Percentiles rank a stretch among this genome's conserved stretches.
These are phyloP conservation scores for Cercospora brassicicola DNA, from an alignment of 2,329 filamentous ascomycete genomes.

Conservation along the genomic window DNA sequence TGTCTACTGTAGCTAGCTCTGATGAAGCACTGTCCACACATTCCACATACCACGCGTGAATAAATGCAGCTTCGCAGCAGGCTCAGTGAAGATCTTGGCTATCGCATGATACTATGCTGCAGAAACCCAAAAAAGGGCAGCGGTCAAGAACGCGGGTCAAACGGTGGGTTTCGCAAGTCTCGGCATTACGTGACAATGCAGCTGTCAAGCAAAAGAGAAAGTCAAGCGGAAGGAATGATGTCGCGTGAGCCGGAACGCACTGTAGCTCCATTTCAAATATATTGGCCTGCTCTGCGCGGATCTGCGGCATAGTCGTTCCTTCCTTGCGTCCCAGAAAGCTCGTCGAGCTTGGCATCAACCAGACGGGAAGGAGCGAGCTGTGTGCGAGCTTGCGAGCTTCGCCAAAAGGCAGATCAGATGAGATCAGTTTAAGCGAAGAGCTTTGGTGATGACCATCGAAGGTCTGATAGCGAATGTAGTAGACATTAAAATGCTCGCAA, in stretches of 20 bases:
- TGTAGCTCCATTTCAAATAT: background rate
- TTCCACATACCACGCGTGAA: too few relatives aligned
- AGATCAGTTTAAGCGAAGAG: background rate
- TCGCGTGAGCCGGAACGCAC: background rate
- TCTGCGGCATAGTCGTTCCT: background rate
- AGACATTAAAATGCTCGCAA: background rate
- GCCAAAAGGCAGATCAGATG: background rate
- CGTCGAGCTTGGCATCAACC: background rate
- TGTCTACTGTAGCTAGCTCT: background rate
- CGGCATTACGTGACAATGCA: background rate
- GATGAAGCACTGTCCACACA: too few relatives aligned
- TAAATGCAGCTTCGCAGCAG: too few relatives aligned
- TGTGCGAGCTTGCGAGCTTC: background rate
- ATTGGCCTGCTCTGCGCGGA: background rate
- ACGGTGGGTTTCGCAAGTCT: background rate
- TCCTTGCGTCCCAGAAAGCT: background rate
- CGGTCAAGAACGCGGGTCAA: background rate
- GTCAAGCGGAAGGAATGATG: background rate
- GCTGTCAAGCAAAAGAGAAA: background rate
- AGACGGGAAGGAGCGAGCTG: background rate
- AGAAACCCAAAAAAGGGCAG: background rate
- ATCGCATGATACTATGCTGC: background rate
- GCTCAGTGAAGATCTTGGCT: background rate
- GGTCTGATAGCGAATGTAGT: background rate
- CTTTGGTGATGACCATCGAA: background rate